Evolutionary conservation across 75 land plant genomes (phyloP), one percentile per base, ranked within the genome.

Genomic region (Sequoiadendron giganteum): DNA sequence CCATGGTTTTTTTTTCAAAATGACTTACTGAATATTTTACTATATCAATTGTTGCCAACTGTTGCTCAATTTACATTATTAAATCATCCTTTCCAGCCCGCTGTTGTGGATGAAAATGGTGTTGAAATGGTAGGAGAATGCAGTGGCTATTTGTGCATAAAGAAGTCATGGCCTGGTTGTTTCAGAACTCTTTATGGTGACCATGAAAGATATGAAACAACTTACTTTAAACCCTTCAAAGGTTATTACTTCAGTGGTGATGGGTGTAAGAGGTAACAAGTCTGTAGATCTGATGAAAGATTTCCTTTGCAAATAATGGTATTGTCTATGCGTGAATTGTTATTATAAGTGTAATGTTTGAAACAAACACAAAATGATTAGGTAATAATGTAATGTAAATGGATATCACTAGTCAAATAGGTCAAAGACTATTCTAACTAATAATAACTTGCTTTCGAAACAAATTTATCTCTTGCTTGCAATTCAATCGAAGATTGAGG

Each of bases 231-330:
- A 83, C 94, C 99, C 42, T 98, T 96, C 83, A 93, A 96, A 83
- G 99, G 99, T 8, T 97, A 93, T 88, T 98, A 98, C 87, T 98
- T 98, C 87, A 94, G 91, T 87, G 99, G 99, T 40, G 99, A 98
- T 90, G 99, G 99, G 34, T 98, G 99, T 89, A 94, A 93, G 88
- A 94, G 99, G 99, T 95, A 90, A 36, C 3, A 16, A 65, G n/a
- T 54, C 87, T 56, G 45, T 76, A 52, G 14, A 65, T 30, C 30
- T 8, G 32, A 42, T 79, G 6, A 79, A 19, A 21, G 9, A 11
- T 47, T 34, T 82, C 28, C 14, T 11, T n/a, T 42, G 5, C 47
- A 21, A 65, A 79, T 42, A 21, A 82, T 0, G 16, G 11, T 82
- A 45, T 28, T 82, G n/a, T 21, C 40, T 9, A 77, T 56, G 30